Conservation (phyloP, 495 filamentous ascomycete species). For the Haplographium delicatum region DNA sequence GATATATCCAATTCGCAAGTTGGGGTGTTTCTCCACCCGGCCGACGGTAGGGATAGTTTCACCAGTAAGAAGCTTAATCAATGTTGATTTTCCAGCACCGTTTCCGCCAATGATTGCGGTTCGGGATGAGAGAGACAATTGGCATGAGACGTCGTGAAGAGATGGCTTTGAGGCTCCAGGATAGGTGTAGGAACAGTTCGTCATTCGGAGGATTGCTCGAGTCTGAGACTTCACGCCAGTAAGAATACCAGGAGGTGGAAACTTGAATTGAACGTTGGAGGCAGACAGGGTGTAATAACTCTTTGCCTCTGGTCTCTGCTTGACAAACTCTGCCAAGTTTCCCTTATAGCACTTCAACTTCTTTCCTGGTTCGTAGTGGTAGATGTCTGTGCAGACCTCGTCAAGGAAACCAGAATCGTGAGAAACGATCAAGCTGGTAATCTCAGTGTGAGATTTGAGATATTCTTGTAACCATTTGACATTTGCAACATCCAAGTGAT, state of each 20-base stretch:
- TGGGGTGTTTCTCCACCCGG: conserved; percentile 96
- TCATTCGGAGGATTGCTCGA: conserved; percentile 92
- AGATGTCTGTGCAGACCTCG: conserved; percentile 96
- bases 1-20: conserved; percentile 98
- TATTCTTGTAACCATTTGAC: conserved; percentile 95
- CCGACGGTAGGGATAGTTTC: conserved; percentile 83
- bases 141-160: conserved; percentile 77
- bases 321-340: conserved; percentile 90
- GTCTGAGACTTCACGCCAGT: conserved; percentile 93
- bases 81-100: conserved; percentile 95
- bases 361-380: conserved; percentile 94
- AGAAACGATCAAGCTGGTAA: conserved; percentile 94
- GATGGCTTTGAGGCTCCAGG: conserved; percentile 81
- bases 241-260: conserved; percentile 90
- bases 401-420: conserved; percentile 98
- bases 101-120: conserved; percentile 96
- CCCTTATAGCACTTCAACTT: conserved; percentile 93
- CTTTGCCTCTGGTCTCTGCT: conserved; percentile 91
- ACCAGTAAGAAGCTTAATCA: conserved; percentile 97
- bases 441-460: conserved; percentile 90
- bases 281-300: conserved; percentile 96
- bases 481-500: conserved; percentile 95
- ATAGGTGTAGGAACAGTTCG: conserved; percentile 83
- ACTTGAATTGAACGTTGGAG: conserved; percentile 91
- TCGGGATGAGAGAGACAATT: conserved; percentile 83